Base-by-base conservation (phyloP, 371 early-diverging fungal genomes). In the Mucor saturninus region DNA sequence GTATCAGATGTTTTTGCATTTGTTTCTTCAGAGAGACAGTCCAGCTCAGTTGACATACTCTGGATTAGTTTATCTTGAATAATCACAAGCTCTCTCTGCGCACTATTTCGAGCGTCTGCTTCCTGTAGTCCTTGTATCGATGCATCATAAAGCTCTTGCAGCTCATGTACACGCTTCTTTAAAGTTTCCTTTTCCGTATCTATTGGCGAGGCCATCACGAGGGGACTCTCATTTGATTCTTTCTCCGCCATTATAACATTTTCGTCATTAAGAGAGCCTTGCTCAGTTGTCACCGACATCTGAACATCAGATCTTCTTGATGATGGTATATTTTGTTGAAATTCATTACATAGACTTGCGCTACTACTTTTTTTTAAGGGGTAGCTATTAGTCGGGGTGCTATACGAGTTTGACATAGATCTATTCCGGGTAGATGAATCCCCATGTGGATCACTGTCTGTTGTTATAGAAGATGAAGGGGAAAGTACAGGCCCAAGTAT, bases 41-140 rank as follows among this genome's bases (percentile, higher is more conserved):
- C 54, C 13, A 63, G 29, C 46, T 75, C 61, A 46, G 53, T 40
- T 39, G 66, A 50, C 45, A 73, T 62, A 46, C 64, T 58, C 26
- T 54, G 56, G 13, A 80, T 74, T 3, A 80, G 48, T 8, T 53
- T 66, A 50, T 76, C 80, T 60, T 80, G 80, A 8, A 71, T 29
- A 6, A 63, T 0, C 2, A 80, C 52, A 2, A 80, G 46, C 29
- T 76, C 54, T 4, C 37, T 31, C 42, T 76, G 71, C n/a, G 39
- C 13, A 1, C 37, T 15, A 28, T 65, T 69, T 31, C 58, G 69
- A 26, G 57, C 57, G 55, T 67, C 62, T 9, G 56, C 31, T 14
- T 49, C 37, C 10, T 68, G 67, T 14, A 53, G 5, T 31, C 76
- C 70, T 35, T 68, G 65, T 4, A 42, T 14, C 7, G 69, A 56